Evolutionary conservation across 1,284 basidiomycete genomes (phyloP).

Genomic region (Sanghuangporus weigelae): DNA sequence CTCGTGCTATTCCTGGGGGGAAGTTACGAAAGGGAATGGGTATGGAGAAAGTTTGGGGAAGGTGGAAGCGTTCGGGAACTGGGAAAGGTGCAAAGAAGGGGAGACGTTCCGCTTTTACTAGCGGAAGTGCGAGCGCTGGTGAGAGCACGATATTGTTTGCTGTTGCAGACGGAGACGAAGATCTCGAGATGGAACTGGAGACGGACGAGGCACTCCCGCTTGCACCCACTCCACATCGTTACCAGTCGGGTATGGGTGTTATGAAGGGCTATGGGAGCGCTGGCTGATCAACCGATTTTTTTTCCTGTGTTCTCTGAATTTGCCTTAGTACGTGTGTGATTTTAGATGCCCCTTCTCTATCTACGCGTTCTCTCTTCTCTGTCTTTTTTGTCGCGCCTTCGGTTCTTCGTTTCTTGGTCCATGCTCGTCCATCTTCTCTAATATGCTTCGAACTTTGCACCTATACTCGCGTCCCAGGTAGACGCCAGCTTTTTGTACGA

Average conservation of each 20-base stretch:
- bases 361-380: not conserved
- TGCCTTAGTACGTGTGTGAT: not conserved
- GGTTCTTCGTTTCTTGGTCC: not conserved
- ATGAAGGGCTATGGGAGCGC: conserved; percentile 3
- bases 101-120: not conserved
- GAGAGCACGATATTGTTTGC: not conserved
- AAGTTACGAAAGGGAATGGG: not conserved
- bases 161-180: not conserved
- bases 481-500: not conserved
- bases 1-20: not conserved
- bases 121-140: not conserved
- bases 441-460: not conserved
- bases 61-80: not conserved
- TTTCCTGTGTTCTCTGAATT: not conserved
- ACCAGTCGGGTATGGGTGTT: not conserved
- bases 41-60: not conserved
- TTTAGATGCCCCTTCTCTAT: not conserved
- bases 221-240: not conserved
- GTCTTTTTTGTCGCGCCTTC: not conserved
- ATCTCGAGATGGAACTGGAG: not conserved
- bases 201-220: conserved; percentile 1
- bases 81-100: not conserved
- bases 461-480: not conserved
- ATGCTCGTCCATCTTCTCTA: not conserved
- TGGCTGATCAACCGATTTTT: not conserved